Base-by-base conservation (phyloP, 192 early-diverging fungal species). In the Coemansia sp. region DNA sequence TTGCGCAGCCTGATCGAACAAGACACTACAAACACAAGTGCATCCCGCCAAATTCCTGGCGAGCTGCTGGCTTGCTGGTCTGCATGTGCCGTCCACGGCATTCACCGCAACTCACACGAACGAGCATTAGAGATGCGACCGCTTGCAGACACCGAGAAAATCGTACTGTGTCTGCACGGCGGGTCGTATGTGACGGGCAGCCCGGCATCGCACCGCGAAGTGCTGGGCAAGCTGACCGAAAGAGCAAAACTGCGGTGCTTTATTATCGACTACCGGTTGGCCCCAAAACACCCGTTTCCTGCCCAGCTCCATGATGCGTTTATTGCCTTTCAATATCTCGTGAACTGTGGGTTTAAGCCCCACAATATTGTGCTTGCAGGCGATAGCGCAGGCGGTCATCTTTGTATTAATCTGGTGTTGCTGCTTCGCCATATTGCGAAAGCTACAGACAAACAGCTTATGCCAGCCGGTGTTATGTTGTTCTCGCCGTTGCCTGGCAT, bases 91-190 rank as follows among this genome's bases (percentile, higher is more conserved):
- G 48, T 21, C 11, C 38, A 26, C 9, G 4, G 5, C 4, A 54
- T 48, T 2, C 9, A 35, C 29, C 12, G 14, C 45, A 35, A 62
- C 14, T 43, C 37, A 4, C 19, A 39, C 31, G 12, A 52, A 17
- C 39, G 21, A 1, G 35, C 21, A 7, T 41, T 66, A 8, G 54
- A 57, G 14, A 48, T 23, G 7, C n/a, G 27, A 3, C 67, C 57
- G 10, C 51, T 75, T 26, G 54, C 63, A 0, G 25, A 49, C 10
- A 27, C 43, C 5, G 22, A 41, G 6, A 11, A 75, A 12, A 84
- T 87, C 3, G 65, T 93, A 7, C 69, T 94, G 23, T 95, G 88
- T 60, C 61, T 89, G 25, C 93, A 94, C 59, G 93, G 93, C 47
- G 91, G 91, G 41, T 87, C 74, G 1, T 91, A 87, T 73, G 70